A percentile compares a stretch with the other conserved stretches of the same genome.
These are phyloP conservation scores for Ophiostoma sp. DNA, from an alignment of 2,329 filamentous ascomycete species.

Conservation along the genomic window DNA sequence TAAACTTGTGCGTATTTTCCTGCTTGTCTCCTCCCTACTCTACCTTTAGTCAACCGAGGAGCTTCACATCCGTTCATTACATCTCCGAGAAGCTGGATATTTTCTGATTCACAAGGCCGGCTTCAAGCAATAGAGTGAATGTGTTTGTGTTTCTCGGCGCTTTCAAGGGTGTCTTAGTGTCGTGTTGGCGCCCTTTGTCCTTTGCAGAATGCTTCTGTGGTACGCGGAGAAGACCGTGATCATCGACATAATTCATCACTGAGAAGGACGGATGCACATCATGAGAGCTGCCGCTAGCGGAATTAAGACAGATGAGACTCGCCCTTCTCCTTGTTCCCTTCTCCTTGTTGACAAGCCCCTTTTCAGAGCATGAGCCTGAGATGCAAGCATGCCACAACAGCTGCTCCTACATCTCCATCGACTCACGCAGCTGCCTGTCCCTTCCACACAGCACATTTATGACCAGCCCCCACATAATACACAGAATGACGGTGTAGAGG, in stretches of 20 bases:
- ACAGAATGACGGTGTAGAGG: not conserved
- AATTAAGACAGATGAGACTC: not conserved
- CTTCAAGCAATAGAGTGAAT: not conserved
- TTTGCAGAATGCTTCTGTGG: not conserved
- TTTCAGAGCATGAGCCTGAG: not conserved
- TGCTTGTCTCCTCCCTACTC: no score
- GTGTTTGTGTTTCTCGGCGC: not conserved
- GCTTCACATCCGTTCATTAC: no score
- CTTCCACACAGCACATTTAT: not conserved
- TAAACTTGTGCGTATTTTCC: no score
- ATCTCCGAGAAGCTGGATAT: not conserved
- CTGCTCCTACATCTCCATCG: no score
- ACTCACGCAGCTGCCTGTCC: not conserved
- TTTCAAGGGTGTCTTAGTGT: not conserved
- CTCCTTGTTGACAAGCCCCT: conserved; percentile 1
- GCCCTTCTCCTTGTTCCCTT: not conserved
- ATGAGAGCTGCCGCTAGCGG: not conserved
- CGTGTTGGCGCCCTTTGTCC: not conserved
- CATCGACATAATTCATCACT: not conserved
- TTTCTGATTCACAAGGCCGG: not conserved
- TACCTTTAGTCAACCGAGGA: no score
- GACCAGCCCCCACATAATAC: not conserved
- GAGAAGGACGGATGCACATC: not conserved
- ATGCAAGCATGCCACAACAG: no score
- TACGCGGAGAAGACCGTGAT: conserved; percentile 4